Evolutionary conservation across 805 yeast species (phyloP).

Genomic region (Kluyveromyces wickerhamii): DNA sequence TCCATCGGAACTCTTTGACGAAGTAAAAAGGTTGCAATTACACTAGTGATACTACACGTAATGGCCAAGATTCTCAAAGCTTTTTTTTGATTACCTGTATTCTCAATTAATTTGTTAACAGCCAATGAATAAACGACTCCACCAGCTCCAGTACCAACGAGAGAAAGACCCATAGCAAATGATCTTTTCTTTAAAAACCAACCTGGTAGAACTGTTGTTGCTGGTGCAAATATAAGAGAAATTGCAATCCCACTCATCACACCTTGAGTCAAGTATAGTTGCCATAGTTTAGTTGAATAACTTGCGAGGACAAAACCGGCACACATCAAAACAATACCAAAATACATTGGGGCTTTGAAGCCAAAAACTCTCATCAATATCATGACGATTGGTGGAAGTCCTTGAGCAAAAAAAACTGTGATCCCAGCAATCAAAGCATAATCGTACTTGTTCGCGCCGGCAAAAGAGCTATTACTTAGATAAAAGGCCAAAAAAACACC

Average conservation of each 20-base stretch:
- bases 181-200: constrained; percentile 63
- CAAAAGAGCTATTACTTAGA: constrained; percentile 40
- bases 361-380: constrained; percentile 44
- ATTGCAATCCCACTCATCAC: constrained; percentile 45
- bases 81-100: constrained; percentile 38
- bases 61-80: constrained; percentile 40
- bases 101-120: constrained; percentile 34
- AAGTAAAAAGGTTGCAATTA: constrained; percentile 36
- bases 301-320: constrained; percentile 54
- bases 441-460: constrained; percentile 48
- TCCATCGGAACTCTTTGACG: constrained; percentile 37
- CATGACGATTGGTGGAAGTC: constrained; percentile 50
- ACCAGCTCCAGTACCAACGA: constrained; percentile 47
- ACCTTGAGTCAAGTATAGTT: constrained; percentile 62
- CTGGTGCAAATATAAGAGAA: constrained; percentile 52
- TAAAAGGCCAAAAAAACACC: constrained; percentile 57
- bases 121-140: constrained; percentile 40
- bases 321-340: constrained; percentile 47
- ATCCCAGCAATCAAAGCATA: constrained; percentile 65
- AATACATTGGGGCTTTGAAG: constrained; percentile 36
- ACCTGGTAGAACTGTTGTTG: constrained; percentile 52
- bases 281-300: constrained; percentile 53
- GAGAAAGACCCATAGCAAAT: constrained; percentile 41
- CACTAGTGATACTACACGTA: constrained; percentile 31
- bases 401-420: constrained; percentile 47